Conservation (phyloP, 768 basidiomycete genomes). For the Bullera alba region DNA sequence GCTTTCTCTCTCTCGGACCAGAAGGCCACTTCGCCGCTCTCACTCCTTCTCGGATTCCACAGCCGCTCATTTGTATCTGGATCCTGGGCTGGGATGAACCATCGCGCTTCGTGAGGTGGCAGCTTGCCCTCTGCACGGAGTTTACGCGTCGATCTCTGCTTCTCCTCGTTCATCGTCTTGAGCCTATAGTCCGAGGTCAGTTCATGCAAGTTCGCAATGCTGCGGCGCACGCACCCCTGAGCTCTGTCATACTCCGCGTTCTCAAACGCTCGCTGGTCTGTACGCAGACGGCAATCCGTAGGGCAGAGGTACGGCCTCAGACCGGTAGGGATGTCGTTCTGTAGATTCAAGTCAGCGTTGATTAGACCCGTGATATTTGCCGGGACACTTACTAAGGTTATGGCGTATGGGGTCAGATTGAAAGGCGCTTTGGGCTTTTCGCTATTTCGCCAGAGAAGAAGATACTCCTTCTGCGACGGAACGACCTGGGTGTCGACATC, state of each 20-base stretch:
- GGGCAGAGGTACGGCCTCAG: conserved; percentile 69
- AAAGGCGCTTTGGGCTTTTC: conserved; percentile 75
- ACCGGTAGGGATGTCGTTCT: conserved; percentile 71
- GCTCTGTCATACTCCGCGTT: conserved; percentile 71
- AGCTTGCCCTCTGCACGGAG: conserved; percentile 67
- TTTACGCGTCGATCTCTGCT: conserved; percentile 65
- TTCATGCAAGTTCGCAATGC: not conserved
- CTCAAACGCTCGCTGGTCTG: conserved; percentile 93
- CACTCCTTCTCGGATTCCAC: conserved; percentile 63
- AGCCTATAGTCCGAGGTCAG: conserved; percentile 17
- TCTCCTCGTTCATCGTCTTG: conserved; percentile 57
- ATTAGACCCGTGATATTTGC: not conserved
- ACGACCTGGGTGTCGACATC: conserved; percentile 27
- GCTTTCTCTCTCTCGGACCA: conserved; percentile 67
- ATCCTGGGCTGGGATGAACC: conserved; percentile 78
- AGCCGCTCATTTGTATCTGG: conserved; percentile 82
- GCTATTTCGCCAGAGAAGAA: conserved; percentile 88
- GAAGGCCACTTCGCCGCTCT: conserved; percentile 60
- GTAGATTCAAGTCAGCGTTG: not conserved
- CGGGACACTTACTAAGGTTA: conserved; percentile 54
- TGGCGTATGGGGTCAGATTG: conserved; percentile 89
- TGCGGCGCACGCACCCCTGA: conserved; percentile 59
- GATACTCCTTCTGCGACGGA: conserved; percentile 57
- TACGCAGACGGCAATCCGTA: conserved; percentile 85
- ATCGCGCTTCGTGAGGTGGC: conserved; percentile 70